phyloP scores from a whole-genome alignment of 192 early-diverging fungal genomes.

The Entomortierella lignicola region DNA sequence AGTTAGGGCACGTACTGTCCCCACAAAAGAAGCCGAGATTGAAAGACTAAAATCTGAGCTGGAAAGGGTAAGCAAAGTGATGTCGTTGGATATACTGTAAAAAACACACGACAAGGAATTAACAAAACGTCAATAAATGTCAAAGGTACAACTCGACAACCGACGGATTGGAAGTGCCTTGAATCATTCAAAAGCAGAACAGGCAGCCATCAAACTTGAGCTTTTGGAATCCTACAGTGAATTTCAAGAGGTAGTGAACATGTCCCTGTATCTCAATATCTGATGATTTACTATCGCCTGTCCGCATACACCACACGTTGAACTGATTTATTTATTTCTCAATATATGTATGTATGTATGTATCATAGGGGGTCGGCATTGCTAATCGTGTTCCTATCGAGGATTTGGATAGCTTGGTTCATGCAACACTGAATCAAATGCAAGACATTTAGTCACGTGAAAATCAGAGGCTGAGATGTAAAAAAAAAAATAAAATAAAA shows the following conservation, averaged over 20 bases:
- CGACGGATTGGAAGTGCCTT: slow-evolving; percentile 34
- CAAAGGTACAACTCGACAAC: slow-evolving; percentile 42
- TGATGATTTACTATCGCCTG: neutral
- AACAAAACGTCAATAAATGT: neutral
- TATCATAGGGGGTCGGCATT: slow-evolving; percentile 18
- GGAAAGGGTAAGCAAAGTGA: slow-evolving; percentile 12
- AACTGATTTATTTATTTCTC: neutral
- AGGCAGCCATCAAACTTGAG: slow-evolving; percentile 27
- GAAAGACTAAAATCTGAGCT: slow-evolving; percentile 45
- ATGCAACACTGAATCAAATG: slow-evolving; percentile 3
- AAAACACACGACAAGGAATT: neutral
- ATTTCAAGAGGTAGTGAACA: slow-evolving; percentile 43
- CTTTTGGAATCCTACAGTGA: slow-evolving; percentile 35
- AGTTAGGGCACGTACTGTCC: slow-evolving; percentile 45
- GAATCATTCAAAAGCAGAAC: slow-evolving; percentile 36
- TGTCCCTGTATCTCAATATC: neutral
- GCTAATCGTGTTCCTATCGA: slow-evolving; percentile 28
- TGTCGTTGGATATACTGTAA: neutral
- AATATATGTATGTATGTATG: neutral
- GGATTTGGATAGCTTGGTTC: slow-evolving; percentile 25
- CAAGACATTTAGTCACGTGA: neutral
- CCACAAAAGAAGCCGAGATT: slow-evolving; percentile 50
- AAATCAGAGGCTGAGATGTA: neutral
- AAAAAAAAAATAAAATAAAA: neutral
- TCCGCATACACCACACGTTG: neutral